These are phyloP conservation scores for Hanseniaspora occidentalis DNA, from an alignment of 805 yeast species.

Conservation along the genomic window DNA sequence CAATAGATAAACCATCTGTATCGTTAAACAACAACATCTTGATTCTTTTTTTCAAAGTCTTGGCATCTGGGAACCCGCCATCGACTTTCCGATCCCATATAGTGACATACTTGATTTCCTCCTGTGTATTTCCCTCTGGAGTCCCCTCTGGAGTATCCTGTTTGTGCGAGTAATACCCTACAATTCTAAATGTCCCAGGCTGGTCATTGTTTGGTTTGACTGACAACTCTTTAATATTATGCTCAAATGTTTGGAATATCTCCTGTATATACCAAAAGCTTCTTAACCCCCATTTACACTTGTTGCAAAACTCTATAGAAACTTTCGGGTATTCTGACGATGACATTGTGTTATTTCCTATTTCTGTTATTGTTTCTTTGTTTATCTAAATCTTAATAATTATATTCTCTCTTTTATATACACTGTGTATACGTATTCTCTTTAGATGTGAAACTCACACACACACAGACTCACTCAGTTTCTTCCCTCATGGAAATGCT, in stretches of 20 bases:
- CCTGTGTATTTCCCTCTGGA: conserved; percentile 31
- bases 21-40: conserved; percentile 29
- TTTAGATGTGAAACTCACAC: too few species aligned
- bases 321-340: conserved; percentile 39
- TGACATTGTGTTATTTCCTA: background rate
- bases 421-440: too few species aligned
- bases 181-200: conserved; percentile 50
- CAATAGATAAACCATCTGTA: conserved; percentile 8
- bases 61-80: conserved; percentile 83
- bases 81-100: conserved; percentile 51
- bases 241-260: conserved; percentile 67
- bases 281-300: conserved; percentile 79
- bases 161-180: too few species aligned
- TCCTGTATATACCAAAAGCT: conserved; percentile 87
- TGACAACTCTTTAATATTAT: conserved; percentile 40
- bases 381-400: too few species aligned
- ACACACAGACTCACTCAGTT: too few species aligned
- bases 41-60: conserved; percentile 57
- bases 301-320: conserved; percentile 62
- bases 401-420: too few species aligned
- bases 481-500: too few species aligned
- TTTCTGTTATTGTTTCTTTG: background rate
- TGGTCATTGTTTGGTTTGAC: conserved; percentile 29
- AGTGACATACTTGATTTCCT: conserved; percentile 19
- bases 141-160: too few species aligned